These are phyloP conservation scores for Arxiozyma telluris DNA, from an alignment of 1,139 yeast species.

Conservation along the genomic window DNA sequence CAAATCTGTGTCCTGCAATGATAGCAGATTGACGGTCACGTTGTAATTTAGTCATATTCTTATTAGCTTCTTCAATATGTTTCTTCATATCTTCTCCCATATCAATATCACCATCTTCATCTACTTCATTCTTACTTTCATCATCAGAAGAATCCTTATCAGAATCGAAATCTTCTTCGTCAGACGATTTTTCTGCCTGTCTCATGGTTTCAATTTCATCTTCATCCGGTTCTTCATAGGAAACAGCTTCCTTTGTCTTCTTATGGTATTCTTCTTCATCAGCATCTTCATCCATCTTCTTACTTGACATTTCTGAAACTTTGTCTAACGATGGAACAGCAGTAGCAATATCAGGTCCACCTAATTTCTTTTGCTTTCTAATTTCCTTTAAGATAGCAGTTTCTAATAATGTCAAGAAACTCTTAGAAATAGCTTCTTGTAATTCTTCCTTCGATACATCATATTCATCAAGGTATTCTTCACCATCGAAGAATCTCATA, in stretches of 20 bases:
- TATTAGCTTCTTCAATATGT: conserved; percentile 29
- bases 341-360: conserved; percentile 59
- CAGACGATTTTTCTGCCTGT: conserved; percentile 66
- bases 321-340: conserved; percentile 53
- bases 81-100: conserved; percentile 27
- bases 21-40: conserved; percentile 81
- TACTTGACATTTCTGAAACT: conserved; percentile 31
- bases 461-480: conserved; percentile 79
- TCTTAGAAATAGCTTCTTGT: conserved; percentile 55
- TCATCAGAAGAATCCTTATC: conserved; percentile 35
- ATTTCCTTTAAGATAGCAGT: conserved; percentile 67
- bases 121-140: conserved; percentile 35
- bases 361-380: conserved; percentile 61
- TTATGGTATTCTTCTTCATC: conserved; percentile 56
- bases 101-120: conserved; percentile 33
- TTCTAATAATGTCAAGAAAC: conserved; percentile 67
- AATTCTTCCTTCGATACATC: conserved; percentile 76
- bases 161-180: conserved; percentile 40
- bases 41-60: conserved; percentile 48
- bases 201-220: conserved; percentile 85
- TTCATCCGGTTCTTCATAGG: conserved; percentile 91
- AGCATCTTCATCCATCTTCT: conserved; percentile 45
- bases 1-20: conserved; percentile 58
- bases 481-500: conserved; percentile 64
- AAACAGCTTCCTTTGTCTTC: conserved; percentile 74